Conservation (phyloP, 352 stramenopile species). For the Globisporangium spinosum region DNA sequence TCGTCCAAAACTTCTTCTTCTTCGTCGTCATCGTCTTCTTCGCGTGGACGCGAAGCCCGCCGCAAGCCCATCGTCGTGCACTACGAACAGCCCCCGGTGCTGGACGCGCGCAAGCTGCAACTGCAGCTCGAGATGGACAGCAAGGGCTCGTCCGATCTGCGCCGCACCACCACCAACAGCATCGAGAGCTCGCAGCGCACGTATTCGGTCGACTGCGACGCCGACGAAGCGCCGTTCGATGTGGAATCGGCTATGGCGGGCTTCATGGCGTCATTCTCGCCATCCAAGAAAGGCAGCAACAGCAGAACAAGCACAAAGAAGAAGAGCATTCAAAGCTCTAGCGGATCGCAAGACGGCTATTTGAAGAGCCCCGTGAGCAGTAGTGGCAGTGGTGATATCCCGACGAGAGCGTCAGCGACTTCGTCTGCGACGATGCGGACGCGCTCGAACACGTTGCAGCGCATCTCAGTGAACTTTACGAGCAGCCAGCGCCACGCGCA, state of each 20-base stretch:
- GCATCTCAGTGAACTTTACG: slow-evolving; percentile 21
- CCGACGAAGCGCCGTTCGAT: slow-evolving; percentile 15
- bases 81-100: slow-evolving; percentile 18
- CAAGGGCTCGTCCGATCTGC: background rate
- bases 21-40: slow-evolving; percentile 17
- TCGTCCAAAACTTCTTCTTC: slow-evolving; percentile 8
- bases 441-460: slow-evolving; percentile 29
- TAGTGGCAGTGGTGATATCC: background rate
- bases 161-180: background rate
- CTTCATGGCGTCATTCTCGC: slow-evolving; percentile 29
- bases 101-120: background rate
- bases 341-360: background rate
- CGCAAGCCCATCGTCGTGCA: slow-evolving; percentile 34
- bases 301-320: background rate
- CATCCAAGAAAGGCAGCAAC: slow-evolving; percentile 3
- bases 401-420: slow-evolving; percentile 8
- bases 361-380: background rate
- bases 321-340: background rate
- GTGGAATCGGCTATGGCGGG: slow-evolving; percentile 22
- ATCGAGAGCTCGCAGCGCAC: slow-evolving; percentile 9
- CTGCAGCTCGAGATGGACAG: slow-evolving; percentile 7
- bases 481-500: slow-evolving; percentile 14
- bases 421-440: slow-evolving; percentile 22
- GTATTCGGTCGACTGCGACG: slow-evolving; percentile 15
- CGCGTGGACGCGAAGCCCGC: slow-evolving; percentile 24